Conservation (phyloP, 257 asterid species). For the Leptodermis oblonga region DNA sequence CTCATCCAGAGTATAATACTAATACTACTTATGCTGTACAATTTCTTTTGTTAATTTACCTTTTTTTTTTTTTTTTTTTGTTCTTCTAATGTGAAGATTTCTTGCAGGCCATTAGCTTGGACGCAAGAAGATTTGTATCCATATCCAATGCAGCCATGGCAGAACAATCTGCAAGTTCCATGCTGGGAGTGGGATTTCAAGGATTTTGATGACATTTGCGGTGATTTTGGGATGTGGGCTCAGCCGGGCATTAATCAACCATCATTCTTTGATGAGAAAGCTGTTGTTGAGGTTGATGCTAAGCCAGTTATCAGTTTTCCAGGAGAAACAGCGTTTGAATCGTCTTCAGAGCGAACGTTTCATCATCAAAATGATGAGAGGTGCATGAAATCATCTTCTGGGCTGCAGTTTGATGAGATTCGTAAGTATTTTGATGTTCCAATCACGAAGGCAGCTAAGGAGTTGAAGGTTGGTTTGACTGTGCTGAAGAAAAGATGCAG, state of each 20-base stretch:
- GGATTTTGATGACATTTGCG: conserved; percentile 42
- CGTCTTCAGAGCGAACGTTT: background rate
- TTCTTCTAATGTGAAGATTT: background rate
- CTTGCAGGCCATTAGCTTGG: conserved; percentile 45
- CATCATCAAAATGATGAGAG: conserved; percentile 17
- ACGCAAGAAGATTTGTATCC: conserved; percentile 38
- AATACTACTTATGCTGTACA: too few relatives aligned
- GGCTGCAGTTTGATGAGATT: conserved; percentile 54
- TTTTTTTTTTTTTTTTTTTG: too few relatives aligned
- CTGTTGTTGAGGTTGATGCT: conserved; percentile 1
- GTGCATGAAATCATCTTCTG: conserved; percentile 30
- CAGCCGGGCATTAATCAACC: conserved; percentile 23
- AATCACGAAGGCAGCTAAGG: conserved; percentile 73
- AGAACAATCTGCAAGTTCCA: conserved; percentile 1
- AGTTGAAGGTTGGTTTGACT: conserved; percentile 70
- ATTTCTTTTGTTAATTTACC: too few relatives aligned
- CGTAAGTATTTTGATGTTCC: conserved; percentile 67
- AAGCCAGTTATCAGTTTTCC: conserved; percentile 15
- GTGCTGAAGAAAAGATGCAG: conserved; percentile 79
- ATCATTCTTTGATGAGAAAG: conserved; percentile 20
- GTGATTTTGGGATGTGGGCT: conserved; percentile 36
- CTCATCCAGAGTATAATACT: conserved; percentile 1
- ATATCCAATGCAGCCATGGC: conserved; percentile 11
- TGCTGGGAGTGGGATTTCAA: conserved; percentile 24
- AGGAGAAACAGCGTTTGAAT: background rate